Percentiles rank a stretch among this genome's conserved stretches.
phyloP scores from a whole-genome alignment of 202 grass and related monocot species.

The Elaeis oleifera region DNA sequence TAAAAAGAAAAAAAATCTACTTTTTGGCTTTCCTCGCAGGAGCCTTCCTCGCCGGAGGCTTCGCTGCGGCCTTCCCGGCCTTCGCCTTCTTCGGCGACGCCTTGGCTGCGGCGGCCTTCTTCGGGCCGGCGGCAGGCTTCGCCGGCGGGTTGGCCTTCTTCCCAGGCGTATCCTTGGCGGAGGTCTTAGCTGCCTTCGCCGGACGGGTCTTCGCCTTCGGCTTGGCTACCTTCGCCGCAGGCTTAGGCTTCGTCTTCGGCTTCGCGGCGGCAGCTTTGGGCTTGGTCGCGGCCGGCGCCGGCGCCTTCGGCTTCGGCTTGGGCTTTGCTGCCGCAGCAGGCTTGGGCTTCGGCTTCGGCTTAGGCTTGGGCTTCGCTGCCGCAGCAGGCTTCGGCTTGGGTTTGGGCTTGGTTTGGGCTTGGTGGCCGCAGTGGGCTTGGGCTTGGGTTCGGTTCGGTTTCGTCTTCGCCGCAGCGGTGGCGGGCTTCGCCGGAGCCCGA shows the following conservation, averaged over 20 bases:
- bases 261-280: too few relatives aligned
- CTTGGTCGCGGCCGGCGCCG: too few relatives aligned
- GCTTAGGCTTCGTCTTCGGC: too few relatives aligned
- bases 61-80: not conserved
- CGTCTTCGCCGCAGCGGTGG: too few relatives aligned
- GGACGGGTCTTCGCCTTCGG: conserved; percentile 12
- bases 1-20: not conserved
- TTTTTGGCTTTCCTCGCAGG: not conserved
- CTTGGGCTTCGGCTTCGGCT: not conserved
- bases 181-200: conserved; percentile 8
- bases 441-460: too few relatives aligned
- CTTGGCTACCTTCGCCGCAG: too few relatives aligned
- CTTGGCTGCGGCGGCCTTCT: not conserved
- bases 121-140: conserved; percentile 4
- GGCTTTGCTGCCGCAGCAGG: not conserved
- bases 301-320: not conserved
- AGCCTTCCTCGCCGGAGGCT: not conserved
- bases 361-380: conserved; percentile 16
- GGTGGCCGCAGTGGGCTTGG: too few relatives aligned
- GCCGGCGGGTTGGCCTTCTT: too few relatives aligned
- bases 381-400: too few relatives aligned
- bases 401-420: too few relatives aligned
- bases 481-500: too few relatives aligned
- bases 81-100: conserved; percentile 5
- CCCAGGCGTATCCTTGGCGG: conserved; percentile 25